A percentile compares a stretch with the other conserved stretches of the same genome.
Conservation (phyloP, 2,329 filamentous ascomycete species). For the Calycina marina region DNA sequence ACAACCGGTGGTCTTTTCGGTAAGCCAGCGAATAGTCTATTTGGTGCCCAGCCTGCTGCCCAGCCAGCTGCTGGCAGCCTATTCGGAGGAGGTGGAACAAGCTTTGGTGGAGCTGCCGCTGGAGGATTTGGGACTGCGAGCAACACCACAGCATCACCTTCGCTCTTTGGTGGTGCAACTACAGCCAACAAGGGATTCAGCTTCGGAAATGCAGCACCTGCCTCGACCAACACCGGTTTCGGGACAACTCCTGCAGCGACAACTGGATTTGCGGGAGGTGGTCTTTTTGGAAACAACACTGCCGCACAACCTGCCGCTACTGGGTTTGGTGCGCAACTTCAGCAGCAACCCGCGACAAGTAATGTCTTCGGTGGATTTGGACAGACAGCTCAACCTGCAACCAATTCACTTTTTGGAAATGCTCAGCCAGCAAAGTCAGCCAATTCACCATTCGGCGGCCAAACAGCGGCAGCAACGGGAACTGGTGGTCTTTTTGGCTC, state of each 20-base stretch:
- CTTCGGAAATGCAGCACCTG: constrained; percentile 14
- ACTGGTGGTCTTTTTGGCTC: constrained; percentile 26
- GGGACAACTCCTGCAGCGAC: constrained; percentile 14
- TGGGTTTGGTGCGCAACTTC: constrained; percentile 27
- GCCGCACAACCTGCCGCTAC: constrained; percentile 18
- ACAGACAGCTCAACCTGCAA: constrained; percentile 19
- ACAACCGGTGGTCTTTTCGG: constrained; percentile 27
- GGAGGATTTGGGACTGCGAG: constrained; percentile 25
- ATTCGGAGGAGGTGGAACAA: constrained; percentile 12
- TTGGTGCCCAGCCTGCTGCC: constrained; percentile 26
- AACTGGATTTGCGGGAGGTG: constrained; percentile 17
- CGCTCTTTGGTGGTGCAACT: constrained; percentile 21
- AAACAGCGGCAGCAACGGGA: constrained; percentile 16
- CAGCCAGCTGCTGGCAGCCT: constrained; percentile 10
- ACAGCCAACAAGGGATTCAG: constrained; percentile 26
- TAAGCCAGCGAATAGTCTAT: constrained; percentile 24
- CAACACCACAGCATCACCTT: constrained; percentile 17
- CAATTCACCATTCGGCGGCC: constrained; percentile 28
- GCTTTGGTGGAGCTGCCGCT: constrained; percentile 17
- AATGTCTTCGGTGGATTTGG: constrained; percentile 25
- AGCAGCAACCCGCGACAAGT: constrained; percentile 22
- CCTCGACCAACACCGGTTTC: constrained; percentile 14
- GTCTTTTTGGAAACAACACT: constrained; percentile 25
- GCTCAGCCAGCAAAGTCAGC: constrained; percentile 25
- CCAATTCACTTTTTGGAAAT: constrained; percentile 23